Conservation (phyloP, 106 monocot species). For the Triglochin maritima region DNA sequence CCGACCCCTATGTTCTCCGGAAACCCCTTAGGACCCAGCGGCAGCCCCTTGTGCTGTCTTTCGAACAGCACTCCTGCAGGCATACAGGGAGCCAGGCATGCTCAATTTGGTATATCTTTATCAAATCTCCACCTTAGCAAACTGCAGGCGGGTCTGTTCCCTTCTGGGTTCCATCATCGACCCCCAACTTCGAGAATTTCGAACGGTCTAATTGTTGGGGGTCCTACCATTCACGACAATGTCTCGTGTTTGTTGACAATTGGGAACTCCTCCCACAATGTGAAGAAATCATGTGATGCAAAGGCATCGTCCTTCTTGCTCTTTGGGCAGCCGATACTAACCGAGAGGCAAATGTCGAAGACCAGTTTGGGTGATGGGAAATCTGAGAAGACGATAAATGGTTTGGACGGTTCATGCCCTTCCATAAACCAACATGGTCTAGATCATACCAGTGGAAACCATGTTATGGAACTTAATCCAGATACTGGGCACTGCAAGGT, state of each 20-base stretch:
- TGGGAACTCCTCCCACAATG: constrained; percentile 22
- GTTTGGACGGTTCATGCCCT: constrained; percentile 10
- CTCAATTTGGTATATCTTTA: constrained; percentile 47
- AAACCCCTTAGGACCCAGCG: constrained; percentile 34
- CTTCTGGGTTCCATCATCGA: constrained; percentile 20
- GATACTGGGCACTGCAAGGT: constrained; percentile 65
- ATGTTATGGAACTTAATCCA: constrained; percentile 15
- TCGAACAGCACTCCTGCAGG: constrained; percentile 48
- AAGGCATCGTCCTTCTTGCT: constrained; percentile 42
- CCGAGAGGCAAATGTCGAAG: constrained; percentile 36
- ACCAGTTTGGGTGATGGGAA: constrained; percentile 36
- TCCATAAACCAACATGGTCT: constrained; percentile 12
- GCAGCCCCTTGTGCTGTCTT: constrained; percentile 41
- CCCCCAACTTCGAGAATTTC: constrained; percentile 27
- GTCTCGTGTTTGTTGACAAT: constrained; percentile 50
- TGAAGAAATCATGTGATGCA: constrained; percentile 12
- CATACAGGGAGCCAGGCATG: constrained; percentile 90
- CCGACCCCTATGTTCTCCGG: constrained; percentile 24
- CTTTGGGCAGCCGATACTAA: constrained; percentile 59
- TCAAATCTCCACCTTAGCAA: constrained; percentile 44
- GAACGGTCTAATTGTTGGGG: constrained; percentile 20
- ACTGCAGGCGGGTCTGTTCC: constrained; percentile 34
- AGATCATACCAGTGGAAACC: constrained; percentile 12
- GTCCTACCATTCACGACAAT: constrained; percentile 18
- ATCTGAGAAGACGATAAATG: constrained; percentile 23